Evolutionary conservation across 495 filamentous ascomycete genomes (phyloP), one percentile per base, ranked within the genome.

Genomic region (Talaromyces trachyspermus): DNA sequence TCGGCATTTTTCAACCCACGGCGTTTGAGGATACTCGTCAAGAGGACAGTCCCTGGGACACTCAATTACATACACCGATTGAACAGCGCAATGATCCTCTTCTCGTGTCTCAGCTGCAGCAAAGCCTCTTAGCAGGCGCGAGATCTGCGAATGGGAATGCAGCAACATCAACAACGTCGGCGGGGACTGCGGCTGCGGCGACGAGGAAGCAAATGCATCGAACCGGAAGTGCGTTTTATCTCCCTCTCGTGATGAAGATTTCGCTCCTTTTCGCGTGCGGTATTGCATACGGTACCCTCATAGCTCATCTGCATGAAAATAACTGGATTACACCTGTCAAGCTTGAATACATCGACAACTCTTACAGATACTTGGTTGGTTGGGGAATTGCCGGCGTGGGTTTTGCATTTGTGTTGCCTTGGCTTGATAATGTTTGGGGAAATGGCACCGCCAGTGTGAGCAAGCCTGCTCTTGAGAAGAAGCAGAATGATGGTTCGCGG

Each of bases 1-100:
- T 82, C 53, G 92, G 92, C 36, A 98, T 97, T 60, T 97, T 92
- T 68, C 76, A 79, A 9, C 86, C 83, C 11, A 79, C 78, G 3
- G 77, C 70, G 49, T 75, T 73, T 53, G 71, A 72, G 48, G 68
- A 61, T 33, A 62, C 59, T 25, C 69, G 70, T 14, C 75, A 78
- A 46, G 79, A 78, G 29, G 55, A 64, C 40, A 66, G 68, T 32
- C 78, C 86, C 27, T 90, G 84, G 83, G 86, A 83, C 26, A 85
- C 79, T 1, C 86, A 86, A 36, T 73, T 78, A 15, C 72, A 85
- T 52, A 83, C 83, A 0, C 83, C 83, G 41, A 63, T 59, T 42
- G 58, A 19, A 51, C 46, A 11, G 50, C 39, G 39, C 39, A 42
- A 23, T 23, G 15, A 24, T 25, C 15, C 18, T 5, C 5, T 36